These are phyloP conservation scores for Linnemannia hyalina DNA, from an alignment of 192 early-diverging fungal species.

Conservation along the genomic window DNA sequence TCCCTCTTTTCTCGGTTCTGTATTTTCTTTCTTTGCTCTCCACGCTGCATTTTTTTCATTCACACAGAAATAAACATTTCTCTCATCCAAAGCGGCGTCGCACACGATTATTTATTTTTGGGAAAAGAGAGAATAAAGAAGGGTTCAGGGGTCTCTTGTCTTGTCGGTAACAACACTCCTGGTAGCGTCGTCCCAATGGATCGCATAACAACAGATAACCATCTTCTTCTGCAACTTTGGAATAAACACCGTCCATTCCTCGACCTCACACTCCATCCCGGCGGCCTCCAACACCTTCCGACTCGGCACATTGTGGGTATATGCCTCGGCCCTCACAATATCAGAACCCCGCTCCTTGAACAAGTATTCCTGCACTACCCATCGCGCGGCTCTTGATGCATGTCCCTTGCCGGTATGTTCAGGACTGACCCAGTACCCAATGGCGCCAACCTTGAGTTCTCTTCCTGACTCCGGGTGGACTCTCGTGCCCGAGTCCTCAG, in stretches of 20 bases:
- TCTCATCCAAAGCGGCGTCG: not conserved
- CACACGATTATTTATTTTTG: not conserved
- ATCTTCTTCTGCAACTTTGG: slow-evolving; percentile 27
- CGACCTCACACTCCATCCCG: slow-evolving; percentile 31
- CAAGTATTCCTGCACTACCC: slow-evolving; percentile 26
- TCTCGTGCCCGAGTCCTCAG: not conserved
- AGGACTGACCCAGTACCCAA: slow-evolving; percentile 50
- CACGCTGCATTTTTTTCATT: not conserved
- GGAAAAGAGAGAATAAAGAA: not conserved
- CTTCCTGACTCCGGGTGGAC: slow-evolving; percentile 21
- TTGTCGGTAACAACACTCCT: slow-evolving; percentile 1
- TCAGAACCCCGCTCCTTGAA: slow-evolving; percentile 26
- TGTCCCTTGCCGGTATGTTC: slow-evolving; percentile 34
- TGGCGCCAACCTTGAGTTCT: slow-evolving; percentile 12
- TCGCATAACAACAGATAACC: slow-evolving; percentile 20
- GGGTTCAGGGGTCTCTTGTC: not conserved
- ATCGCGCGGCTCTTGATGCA: slow-evolving; percentile 13
- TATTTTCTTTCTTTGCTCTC: no score
- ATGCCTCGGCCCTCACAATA: slow-evolving; percentile 32
- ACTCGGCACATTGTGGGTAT: slow-evolving; percentile 17
- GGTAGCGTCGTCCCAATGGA: slow-evolving; percentile 18
- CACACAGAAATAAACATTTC: not conserved
- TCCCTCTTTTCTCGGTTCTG: not conserved
- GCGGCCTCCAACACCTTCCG: slow-evolving; percentile 13
- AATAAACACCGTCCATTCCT: slow-evolving; percentile 15